Evolutionary conservation across 768 basidiomycete genomes (phyloP), one percentile per base, ranked within the genome.

Genomic region (Podaxis sp.): DNA sequence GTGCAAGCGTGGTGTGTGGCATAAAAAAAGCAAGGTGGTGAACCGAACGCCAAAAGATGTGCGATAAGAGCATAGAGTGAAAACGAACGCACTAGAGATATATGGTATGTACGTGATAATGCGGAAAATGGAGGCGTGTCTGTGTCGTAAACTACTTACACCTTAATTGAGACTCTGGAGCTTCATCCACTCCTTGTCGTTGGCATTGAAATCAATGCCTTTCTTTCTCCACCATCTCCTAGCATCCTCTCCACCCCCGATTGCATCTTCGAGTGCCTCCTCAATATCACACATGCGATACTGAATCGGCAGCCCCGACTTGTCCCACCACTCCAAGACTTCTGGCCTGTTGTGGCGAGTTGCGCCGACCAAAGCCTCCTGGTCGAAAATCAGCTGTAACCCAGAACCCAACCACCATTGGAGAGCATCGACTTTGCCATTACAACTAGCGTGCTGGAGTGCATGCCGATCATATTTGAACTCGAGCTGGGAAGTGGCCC

Each of bases 221-320:
- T 91, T 90, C 64, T 74, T 73, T 71, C 80, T 84, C 93, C 93
- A 95, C 93, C 93, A 95, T 59, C 76, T 77, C 69, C 90, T 81
- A 11, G 88, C 90, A 52, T 79, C 83, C 64, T 87, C 84, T 12
- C 91, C 91, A n/a, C 88, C 89, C 7, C 88, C 88, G 55, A 92
- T 89, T 0, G 90, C 88, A 66, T 95, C 93, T 71, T 94, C 93
- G 67, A 95, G 73, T 2, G 93, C 93, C 77, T 94, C 93, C 70
- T 96, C 93, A 55, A 96, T 87, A 72, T 96, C 93, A 70, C 93
- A 94, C 83, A 93, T 87, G 57, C 94, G 84, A 74, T 93, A 96
- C 68, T 91, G 90, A 61, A 94, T 85, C 3, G 89, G 82, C 55
- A 94, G 77, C 6, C 89, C 89, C 46, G 85, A 89, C 68, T 83